A percentile compares a stretch with the other conserved stretches of the same genome.
Conservation (phyloP, 2,329 filamentous ascomycete species). For the Purpureocillium takamizusanense region DNA sequence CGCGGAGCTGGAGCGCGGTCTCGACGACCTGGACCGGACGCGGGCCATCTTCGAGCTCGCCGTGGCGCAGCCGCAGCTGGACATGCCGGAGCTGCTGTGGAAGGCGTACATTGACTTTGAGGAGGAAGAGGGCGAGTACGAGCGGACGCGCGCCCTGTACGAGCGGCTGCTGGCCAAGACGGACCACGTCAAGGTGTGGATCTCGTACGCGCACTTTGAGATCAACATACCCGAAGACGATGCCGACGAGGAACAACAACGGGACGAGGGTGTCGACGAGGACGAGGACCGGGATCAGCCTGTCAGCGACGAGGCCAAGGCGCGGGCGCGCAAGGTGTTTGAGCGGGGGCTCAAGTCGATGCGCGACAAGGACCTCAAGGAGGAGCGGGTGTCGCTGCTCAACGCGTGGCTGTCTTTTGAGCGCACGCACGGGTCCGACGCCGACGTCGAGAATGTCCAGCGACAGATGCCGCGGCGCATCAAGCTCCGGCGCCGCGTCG, state of each 20-base stretch:
- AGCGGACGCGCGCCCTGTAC: slow-evolving; percentile 71
- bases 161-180: slow-evolving; percentile 89
- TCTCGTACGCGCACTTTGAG: slow-evolving; percentile 96
- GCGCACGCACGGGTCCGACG: slow-evolving; percentile 65
- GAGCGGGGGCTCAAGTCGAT: slow-evolving; percentile 76
- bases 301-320: slow-evolving; percentile 76
- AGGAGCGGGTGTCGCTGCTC: slow-evolving; percentile 86
- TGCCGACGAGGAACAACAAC: slow-evolving; percentile 41
- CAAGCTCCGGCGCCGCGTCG: slow-evolving; percentile 85
- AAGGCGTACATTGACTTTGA: slow-evolving; percentile 99
- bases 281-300: slow-evolving; percentile 57
- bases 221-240: slow-evolving; percentile 80
- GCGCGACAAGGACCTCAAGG: slow-evolving; percentile 84
- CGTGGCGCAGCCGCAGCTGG: slow-evolving; percentile 70
- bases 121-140: slow-evolving; percentile 89
- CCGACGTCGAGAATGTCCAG: slow-evolving; percentile 74
- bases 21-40: slow-evolving; percentile 82
- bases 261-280: slow-evolving; percentile 36
- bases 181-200: slow-evolving; percentile 99
- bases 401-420: slow-evolving; percentile 93
- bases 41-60: slow-evolving; percentile 89
- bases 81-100: slow-evolving; percentile 98
- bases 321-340: slow-evolving; percentile 74
- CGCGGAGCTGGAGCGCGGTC: slow-evolving; percentile 80
- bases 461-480: slow-evolving; percentile 89